These are phyloP conservation scores for Kazachstania viticola DNA, from an alignment of 805 yeast genomes.

Conservation along the genomic window DNA sequence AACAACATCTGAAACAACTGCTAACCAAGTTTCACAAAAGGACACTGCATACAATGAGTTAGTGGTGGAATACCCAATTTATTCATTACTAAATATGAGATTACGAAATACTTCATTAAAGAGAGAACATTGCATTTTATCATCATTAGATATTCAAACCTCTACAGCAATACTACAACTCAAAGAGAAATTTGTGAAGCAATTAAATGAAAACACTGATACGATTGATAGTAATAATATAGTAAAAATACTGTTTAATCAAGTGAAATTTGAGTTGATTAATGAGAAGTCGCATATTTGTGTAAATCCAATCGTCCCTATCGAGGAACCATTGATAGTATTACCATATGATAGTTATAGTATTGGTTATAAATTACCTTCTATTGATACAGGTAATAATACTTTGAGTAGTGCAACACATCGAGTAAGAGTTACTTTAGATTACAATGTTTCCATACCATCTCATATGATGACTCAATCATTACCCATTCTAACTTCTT, in stretches of 20 bases:
- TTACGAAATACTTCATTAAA: slow-evolving; percentile 18
- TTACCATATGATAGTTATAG: slow-evolving; percentile 18
- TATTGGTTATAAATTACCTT: slow-evolving; percentile 19
- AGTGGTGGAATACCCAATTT: slow-evolving; percentile 19
- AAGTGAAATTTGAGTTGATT: slow-evolving; percentile 13
- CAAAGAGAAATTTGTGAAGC: slow-evolving; percentile 4
- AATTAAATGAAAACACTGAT: background rate
- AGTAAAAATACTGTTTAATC: slow-evolving; percentile 7
- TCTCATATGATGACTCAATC: background rate
- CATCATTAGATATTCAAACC: slow-evolving; percentile 25
- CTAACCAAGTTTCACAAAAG: background rate
- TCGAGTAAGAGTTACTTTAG: slow-evolving; percentile 16
- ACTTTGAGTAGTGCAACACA: slow-evolving; percentile 7
- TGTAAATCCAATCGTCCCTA: slow-evolving; percentile 15
- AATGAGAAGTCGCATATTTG: slow-evolving; percentile 11
- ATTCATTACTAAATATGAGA: slow-evolving; percentile 23
- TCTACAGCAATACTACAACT: slow-evolving; percentile 17
- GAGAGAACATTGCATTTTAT: slow-evolving; percentile 13
- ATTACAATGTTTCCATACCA: slow-evolving; percentile 9
- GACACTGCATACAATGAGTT: background rate
- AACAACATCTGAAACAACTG: background rate
- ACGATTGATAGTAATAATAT: background rate
- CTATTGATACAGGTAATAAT: slow-evolving; percentile 1
- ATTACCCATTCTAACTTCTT: slow-evolving; percentile 16
- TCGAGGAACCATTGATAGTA: slow-evolving; percentile 14